Evolutionary conservation across 2,329 filamentous ascomycete species (phyloP), one percentile per base, ranked within the genome.

Genomic region (Diaporthe citriasiana): DNA sequence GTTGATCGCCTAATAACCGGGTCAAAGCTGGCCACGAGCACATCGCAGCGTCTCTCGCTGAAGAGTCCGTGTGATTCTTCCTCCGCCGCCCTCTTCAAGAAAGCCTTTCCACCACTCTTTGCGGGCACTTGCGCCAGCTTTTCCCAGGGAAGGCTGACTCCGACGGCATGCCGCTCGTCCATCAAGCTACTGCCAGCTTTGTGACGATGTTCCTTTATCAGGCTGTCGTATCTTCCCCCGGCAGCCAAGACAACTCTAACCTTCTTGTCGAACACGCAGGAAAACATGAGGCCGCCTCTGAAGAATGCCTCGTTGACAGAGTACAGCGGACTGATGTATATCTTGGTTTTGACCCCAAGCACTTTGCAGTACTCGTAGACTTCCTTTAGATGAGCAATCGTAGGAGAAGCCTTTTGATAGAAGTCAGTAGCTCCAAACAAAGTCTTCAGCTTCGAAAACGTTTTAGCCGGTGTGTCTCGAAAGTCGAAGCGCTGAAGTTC

Each of bases 221-320:
- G 85, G 63, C 91, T 91, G 81, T 99, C 97, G 81, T 99, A 99
- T 65, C 97, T 91, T 3, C 97, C 97, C 68, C 97, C 97, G 42
- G 95, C 97, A 8, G 96, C 97, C 79, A 98, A 95, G 0, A 98
- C 94, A 78, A 97, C 93, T 78, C 90, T 92, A 75, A 93, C 90
- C 81, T 95, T 97, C 76, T 90, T 92, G 81, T 98, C 96, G 76
- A 95, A 95, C 2, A 98, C 85, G 79, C 95, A 98, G 75, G 97
- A 94, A 81, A 99, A 98, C 56, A 98, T 86, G 38, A 98, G 87
- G 10, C 95, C 95, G 0, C 93, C 93, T 25, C 90, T 87, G 82
- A 97, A 99, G 81, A 98, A 98, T 73, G 93, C 93, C 80, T 98
- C 95, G 79, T 97, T 97, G 79, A 97, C 90, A 82, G 94, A 97